Evolutionary conservation across 2,329 filamentous ascomycete genomes (phyloP).

Genomic region (Eutypella sp.): DNA sequence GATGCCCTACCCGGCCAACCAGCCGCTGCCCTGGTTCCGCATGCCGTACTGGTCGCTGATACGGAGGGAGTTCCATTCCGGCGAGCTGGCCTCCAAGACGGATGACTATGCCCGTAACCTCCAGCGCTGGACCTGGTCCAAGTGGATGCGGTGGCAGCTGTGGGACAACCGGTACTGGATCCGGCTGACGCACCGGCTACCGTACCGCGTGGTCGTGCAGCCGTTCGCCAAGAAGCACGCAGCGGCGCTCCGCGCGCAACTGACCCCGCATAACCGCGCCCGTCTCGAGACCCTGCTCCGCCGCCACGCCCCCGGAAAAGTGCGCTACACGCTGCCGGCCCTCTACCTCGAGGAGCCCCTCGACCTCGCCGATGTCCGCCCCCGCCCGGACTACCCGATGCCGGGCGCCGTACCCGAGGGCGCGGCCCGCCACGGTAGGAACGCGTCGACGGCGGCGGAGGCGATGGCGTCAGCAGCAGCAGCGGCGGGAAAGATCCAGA

Average conservation of each 20-base stretch:
- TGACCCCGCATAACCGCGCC: conserved; percentile 27
- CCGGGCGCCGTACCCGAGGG: background rate
- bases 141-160: conserved; percentile 32
- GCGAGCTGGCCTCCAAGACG: no score
- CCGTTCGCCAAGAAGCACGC: conserved; percentile 41
- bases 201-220: conserved; percentile 36
- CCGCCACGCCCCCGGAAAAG: conserved; percentile 48
- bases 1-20: conserved; percentile 38
- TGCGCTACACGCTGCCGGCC: conserved; percentile 50
- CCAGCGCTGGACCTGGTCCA: conserved; percentile 19
- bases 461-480: no score
- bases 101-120: background rate
- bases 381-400: conserved; percentile 14
- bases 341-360: conserved; percentile 42
- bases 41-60: conserved; percentile 12
- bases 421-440: no score
- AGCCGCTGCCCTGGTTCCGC: conserved; percentile 26
- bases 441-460: no score
- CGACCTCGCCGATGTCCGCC: conserved; percentile 10
- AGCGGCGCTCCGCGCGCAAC: conserved; percentile 43
- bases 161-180: conserved; percentile 64
- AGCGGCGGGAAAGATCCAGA: background rate
- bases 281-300: conserved; percentile 41
- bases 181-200: conserved; percentile 38
- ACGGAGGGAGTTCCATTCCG: no score